Evolutionary conservation across 257 asterid genomes (phyloP).

Genomic region (Ilex aquifolium): DNA sequence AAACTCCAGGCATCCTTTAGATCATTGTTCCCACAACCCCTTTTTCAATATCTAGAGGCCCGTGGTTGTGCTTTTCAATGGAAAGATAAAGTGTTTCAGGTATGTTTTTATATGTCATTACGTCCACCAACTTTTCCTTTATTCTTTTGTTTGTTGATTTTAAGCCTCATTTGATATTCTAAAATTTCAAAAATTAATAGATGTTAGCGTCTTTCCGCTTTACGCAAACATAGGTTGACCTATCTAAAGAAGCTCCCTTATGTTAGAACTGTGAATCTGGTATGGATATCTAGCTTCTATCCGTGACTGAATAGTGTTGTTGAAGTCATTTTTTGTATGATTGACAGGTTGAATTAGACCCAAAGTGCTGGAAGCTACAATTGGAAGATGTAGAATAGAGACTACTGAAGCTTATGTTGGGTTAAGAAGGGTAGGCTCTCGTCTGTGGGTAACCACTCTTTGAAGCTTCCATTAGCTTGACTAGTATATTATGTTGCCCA

Average conservation of each 20-base stretch:
- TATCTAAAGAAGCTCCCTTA: too few species aligned
- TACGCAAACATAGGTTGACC: too few species aligned
- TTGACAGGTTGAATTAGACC: slow-evolving; percentile 68
- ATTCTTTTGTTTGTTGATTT: too few species aligned
- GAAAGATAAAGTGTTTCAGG: slow-evolving; percentile 74
- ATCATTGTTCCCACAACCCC: slow-evolving; percentile 43
- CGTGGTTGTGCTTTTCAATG: slow-evolving; percentile 76
- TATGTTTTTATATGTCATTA: slow-evolving; percentile 13
- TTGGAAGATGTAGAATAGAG: slow-evolving; percentile 32
- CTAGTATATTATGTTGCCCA: too few species aligned
- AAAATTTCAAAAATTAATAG: not conserved
- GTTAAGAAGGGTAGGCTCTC: not conserved
- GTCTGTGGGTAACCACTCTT: not conserved
- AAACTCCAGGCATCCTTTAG: slow-evolving; percentile 68
- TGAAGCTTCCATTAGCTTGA: not conserved
- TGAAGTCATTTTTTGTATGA: not conserved
- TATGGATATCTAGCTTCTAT: too few species aligned
- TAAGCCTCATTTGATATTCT: too few species aligned
- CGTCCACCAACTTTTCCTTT: too few species aligned
- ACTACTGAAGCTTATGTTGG: not conserved
- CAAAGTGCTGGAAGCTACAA: slow-evolving; percentile 71
- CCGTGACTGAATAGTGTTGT: too few species aligned
- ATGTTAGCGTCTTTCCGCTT: too few species aligned
- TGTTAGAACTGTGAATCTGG: too few species aligned
- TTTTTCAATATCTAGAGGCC: slow-evolving; percentile 61